These are phyloP conservation scores for Tetracladium maxilliforme DNA, from an alignment of 2,329 filamentous ascomycete species.

Conservation along the genomic window DNA sequence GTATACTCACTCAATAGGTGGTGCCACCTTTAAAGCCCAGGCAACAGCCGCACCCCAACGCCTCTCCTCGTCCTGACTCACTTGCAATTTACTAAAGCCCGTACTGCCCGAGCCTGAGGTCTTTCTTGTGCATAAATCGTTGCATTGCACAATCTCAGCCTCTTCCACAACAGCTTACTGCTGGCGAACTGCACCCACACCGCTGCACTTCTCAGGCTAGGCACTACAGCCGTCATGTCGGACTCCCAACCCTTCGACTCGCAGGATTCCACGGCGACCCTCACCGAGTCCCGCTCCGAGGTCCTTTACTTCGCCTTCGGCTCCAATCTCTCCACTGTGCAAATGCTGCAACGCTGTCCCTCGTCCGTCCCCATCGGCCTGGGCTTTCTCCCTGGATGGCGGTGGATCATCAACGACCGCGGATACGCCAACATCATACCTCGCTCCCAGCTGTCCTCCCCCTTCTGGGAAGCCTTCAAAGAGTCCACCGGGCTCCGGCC, in stretches of 20 bases:
- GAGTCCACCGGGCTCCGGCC: conserved; percentile 6
- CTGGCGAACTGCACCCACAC: too few species aligned
- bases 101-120: too few species aligned
- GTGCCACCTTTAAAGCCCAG: neutral
- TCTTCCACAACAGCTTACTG: too few species aligned
- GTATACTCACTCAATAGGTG: too few species aligned
- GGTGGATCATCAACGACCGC: conserved; percentile 51
- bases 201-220: too few species aligned
- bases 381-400: conserved; percentile 38
- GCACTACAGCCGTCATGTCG: too few species aligned
- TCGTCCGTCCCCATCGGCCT: conserved; percentile 34
- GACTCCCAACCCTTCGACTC: too few species aligned
- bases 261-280: conserved; percentile 18
- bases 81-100: too few species aligned
- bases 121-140: too few species aligned
- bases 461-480: neutral
- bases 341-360: conserved; percentile 50
- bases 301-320: conserved; percentile 55
- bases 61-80: too few species aligned
- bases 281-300: conserved; percentile 7
- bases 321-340: conserved; percentile 49
- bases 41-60: neutral
- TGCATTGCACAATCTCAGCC: too few species aligned
- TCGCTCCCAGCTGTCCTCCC: neutral
- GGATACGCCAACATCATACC: conserved; percentile 54